These are phyloP conservation scores for Anthostomella pinea DNA, from an alignment of 2,329 filamentous ascomycete genomes.

Conservation along the genomic window DNA sequence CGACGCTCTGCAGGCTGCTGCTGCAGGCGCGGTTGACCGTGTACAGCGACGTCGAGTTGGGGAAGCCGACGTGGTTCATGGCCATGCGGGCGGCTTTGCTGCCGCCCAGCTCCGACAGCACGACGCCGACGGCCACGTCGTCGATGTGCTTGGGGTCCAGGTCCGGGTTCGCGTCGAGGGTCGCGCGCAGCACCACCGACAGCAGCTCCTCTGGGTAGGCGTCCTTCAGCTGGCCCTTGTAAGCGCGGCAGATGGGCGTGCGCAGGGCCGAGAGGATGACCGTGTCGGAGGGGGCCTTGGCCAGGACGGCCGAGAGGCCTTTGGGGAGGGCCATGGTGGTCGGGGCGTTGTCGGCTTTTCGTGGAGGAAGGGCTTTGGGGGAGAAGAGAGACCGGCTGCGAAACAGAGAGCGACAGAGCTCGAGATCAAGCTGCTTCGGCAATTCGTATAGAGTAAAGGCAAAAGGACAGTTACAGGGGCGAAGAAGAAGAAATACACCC, in stretches of 20 bases:
- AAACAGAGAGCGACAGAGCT: too few relatives aligned
- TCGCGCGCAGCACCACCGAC: conserved; percentile 62
- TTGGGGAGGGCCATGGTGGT: conserved; percentile 50
- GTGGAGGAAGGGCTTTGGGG: too few relatives aligned
- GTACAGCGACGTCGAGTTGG: conserved; percentile 70
- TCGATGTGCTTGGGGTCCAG: conserved; percentile 68
- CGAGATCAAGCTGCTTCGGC: too few relatives aligned
- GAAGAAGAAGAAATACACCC: too few relatives aligned
- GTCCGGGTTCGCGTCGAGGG: conserved; percentile 68
- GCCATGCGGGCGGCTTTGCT: conserved; percentile 91
- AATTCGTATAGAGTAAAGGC: too few relatives aligned
- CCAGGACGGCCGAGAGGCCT: conserved; percentile 72
- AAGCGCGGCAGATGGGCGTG: conserved; percentile 79
- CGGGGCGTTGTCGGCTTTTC: conserved; percentile 13
- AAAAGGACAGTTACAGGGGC: too few relatives aligned
- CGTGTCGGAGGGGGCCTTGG: conserved; percentile 76
- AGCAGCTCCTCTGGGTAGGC: conserved; percentile 90
- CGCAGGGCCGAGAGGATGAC: conserved; percentile 89
- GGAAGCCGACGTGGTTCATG: conserved; percentile 77
- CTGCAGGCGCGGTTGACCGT: conserved; percentile 88
- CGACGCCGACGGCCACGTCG: conserved; percentile 83
- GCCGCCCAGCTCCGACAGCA: conserved; percentile 86
- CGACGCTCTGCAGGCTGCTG: conserved; percentile 74
- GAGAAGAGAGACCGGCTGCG: too few relatives aligned
- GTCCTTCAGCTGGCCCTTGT: conserved; percentile 81